phyloP scores from a whole-genome alignment of 2,329 filamentous ascomycete species.

The Cryphonectria parasitica region DNA sequence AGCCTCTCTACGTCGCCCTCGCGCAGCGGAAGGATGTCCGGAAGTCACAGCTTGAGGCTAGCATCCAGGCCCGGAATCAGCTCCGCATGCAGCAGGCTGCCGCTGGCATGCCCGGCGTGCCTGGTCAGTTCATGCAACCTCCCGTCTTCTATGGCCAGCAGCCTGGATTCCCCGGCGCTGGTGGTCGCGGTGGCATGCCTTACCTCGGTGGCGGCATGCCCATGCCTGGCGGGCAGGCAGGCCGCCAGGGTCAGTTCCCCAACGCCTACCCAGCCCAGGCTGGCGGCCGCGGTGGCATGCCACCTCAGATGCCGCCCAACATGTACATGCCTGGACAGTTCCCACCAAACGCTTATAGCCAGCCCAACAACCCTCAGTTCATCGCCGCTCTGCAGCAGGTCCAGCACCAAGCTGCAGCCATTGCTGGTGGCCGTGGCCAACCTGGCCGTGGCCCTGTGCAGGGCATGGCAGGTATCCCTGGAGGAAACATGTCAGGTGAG shows the following conservation, averaged over 20 bases:
- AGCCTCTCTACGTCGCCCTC: slow-evolving; percentile 96
- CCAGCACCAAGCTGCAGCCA: slow-evolving; percentile 57
- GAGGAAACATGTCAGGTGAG: slow-evolving; percentile 62
- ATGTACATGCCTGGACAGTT: slow-evolving; percentile 85
- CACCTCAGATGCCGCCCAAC: slow-evolving; percentile 82
- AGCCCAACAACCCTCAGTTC: slow-evolving; percentile 79
- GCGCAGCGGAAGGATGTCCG: slow-evolving; percentile 99
- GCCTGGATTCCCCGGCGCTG: slow-evolving; percentile 68
- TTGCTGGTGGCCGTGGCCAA: slow-evolving; percentile 66
- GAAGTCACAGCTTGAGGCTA: slow-evolving; percentile 98
- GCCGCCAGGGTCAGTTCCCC: slow-evolving; percentile 85
- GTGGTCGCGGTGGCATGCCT: slow-evolving; percentile 65
- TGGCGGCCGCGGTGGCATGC: slow-evolving; percentile 76
- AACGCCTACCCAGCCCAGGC: slow-evolving; percentile 80
- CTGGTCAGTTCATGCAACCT: slow-evolving; percentile 84
- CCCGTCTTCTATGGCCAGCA: slow-evolving; percentile 91
- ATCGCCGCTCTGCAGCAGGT: slow-evolving; percentile 83
- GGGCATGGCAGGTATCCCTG: slow-evolving; percentile 65
- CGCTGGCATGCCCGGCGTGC: slow-evolving; percentile 59
- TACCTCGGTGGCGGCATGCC: slow-evolving; percentile 65
- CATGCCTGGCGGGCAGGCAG: slow-evolving; percentile 74
- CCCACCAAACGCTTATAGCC: slow-evolving; percentile 76
- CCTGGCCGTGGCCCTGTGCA: slow-evolving; percentile 75
- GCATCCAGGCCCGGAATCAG: slow-evolving; percentile 98
- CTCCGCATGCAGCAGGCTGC: slow-evolving; percentile 97